phyloP scores from a whole-genome alignment of 768 basidiomycete genomes.

The Paxillus rubicundulus region DNA sequence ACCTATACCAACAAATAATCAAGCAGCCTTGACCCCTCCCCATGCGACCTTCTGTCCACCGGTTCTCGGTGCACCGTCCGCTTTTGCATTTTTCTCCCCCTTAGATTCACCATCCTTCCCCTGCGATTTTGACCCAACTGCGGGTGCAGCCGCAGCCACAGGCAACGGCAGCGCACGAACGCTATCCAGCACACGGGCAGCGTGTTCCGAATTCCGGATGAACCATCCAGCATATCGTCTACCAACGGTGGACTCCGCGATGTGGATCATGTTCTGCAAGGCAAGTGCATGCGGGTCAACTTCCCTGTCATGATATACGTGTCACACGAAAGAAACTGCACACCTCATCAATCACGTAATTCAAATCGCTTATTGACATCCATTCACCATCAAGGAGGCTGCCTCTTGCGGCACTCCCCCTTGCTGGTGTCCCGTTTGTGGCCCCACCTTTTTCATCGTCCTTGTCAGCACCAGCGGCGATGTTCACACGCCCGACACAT shows the following conservation, averaged over 20 bases:
- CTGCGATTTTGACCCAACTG: conserved; percentile 5
- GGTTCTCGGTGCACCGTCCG: conserved; percentile 34
- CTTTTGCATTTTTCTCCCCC: conserved; percentile 23
- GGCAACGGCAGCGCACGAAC: conserved; percentile 60
- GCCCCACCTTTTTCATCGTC: conserved; percentile 22
- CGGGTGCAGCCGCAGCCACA: background rate
- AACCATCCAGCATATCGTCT: conserved; percentile 96
- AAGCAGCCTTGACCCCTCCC: conserved; percentile 37
- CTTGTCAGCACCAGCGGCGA: conserved; percentile 44
- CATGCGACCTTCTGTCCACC: conserved; percentile 58
- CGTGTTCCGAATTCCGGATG: conserved; percentile 92
- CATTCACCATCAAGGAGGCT: conserved; percentile 81
- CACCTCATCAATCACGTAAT: conserved; percentile 94
- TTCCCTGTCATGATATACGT: background rate
- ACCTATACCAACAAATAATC: background rate
- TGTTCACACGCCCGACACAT: conserved; percentile 50
- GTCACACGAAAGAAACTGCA: conserved; percentile 21
- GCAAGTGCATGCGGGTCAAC: background rate
- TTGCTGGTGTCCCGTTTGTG: background rate
- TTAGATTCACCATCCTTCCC: conserved; percentile 18
- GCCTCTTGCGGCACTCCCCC: conserved; percentile 34
- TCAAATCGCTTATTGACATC: conserved; percentile 88
- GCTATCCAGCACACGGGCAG: conserved; percentile 82
- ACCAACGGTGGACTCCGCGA: conserved; percentile 91
- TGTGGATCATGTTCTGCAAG: conserved; percentile 89